Conservation (phyloP, 2,329 filamentous ascomycete genomes). For the Aspergillus sp. region DNA sequence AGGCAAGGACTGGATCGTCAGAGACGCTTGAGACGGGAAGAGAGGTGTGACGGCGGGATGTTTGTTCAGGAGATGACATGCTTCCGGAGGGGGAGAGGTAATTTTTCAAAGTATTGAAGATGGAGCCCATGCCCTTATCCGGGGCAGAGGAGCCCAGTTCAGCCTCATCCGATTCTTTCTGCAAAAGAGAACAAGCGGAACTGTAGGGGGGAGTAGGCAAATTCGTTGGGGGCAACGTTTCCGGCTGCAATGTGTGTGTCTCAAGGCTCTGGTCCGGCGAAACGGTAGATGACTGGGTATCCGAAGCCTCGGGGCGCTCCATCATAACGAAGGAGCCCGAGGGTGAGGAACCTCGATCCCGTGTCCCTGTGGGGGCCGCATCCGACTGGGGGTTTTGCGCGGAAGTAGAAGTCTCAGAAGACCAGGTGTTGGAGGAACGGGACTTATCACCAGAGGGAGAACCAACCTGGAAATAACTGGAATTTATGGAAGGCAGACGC, state of each 20-base stretch:
- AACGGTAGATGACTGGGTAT: constrained; percentile 31
- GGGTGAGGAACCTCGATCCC: constrained; percentile 34
- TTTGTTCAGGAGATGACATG: constrained; percentile 34
- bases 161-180: constrained; percentile 46
- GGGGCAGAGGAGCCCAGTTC: constrained; percentile 40
- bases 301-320: constrained; percentile 39
- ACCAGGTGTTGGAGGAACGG: constrained; percentile 45
- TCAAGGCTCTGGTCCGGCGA: constrained; percentile 27
- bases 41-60: constrained; percentile 48
- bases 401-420: constrained; percentile 32
- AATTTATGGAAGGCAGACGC: constrained; percentile 89
- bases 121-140: constrained; percentile 43
- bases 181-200: constrained; percentile 45
- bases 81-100: constrained; percentile 43
- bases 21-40: constrained; percentile 66
- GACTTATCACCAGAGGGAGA: constrained; percentile 72
- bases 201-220: constrained; percentile 48
- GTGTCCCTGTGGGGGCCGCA: constrained; percentile 25
- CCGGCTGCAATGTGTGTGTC: constrained; percentile 30
- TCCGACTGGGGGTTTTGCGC: constrained; percentile 28
- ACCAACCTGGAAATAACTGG: constrained; percentile 99
- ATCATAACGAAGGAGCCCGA: constrained; percentile 47
- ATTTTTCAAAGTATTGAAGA: constrained; percentile 48
- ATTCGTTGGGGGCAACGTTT: constrained; percentile 35
- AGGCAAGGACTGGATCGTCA: constrained; percentile 65